Evolutionary conservation across 225 moss, liverwort and hornwort genomes (phyloP), one percentile per base, ranked within the genome.

Genomic region (Lunularia cruciata): DNA sequence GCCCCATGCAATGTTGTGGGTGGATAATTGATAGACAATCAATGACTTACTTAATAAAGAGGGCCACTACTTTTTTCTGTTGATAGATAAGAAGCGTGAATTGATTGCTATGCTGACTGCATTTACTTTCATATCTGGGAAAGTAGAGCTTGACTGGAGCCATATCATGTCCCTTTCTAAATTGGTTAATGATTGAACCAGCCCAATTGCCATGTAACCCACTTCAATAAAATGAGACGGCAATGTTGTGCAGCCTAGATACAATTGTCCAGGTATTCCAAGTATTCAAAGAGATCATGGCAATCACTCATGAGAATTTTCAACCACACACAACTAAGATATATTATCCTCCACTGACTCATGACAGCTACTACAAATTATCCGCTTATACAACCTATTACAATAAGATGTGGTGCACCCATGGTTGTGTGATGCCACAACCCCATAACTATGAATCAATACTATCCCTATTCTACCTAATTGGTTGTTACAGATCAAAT

Each of bases 61-160:
- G 14, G 61, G 36, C 39, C 27, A 61, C 39, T 0, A 25, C 61
- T 61, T 61, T 61, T 26, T 11, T 22, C 39, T 39, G 8, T 19
- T 30, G 56, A 57, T 30, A 57, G 56, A 57, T 57, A 57, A 23
- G 37, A 60, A 39, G 60, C 38, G 60, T 60, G 60, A 39, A 25
- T 25, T 39, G 60, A 60, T 37, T 60, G 38, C 37, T 60, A 37
- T 22, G 37, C 40, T 38, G 60, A 60, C 38, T 23, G 60, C 40
- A 60, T 39, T 20, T 38, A 36, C 30, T 27, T 58, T 20, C 39
- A 25, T 59, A 34, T 35, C 39, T 39, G 61, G 13, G 61, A 61
- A 39, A 60, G 22, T 37, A 60, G 22, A 34, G 38, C 36, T 60
- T 60, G 60, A 38, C 60, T 31, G 56, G 56, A 57, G 33, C 37